These are phyloP conservation scores for Pseudohyphozyma bogoriensis DNA, from an alignment of 768 basidiomycete genomes.

Conservation along the genomic window DNA sequence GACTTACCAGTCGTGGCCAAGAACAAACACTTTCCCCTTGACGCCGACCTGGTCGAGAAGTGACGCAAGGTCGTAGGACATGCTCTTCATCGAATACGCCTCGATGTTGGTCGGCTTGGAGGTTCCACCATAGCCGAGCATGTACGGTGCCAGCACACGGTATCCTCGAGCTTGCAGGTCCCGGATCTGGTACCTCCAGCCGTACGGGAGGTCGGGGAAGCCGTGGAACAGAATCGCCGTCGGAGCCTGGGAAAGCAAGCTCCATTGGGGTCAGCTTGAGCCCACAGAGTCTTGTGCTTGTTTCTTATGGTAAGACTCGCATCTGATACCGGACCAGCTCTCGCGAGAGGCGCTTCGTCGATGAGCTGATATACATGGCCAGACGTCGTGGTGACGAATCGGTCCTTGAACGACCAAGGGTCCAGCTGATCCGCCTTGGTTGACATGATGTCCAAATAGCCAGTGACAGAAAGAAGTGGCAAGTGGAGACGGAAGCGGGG, in stretches of 20 bases:
- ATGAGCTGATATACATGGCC: conserved; percentile 17
- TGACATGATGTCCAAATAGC: background rate
- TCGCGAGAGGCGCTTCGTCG: conserved; percentile 16
- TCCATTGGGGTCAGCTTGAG: too few species aligned
- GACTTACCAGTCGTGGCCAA: conserved; percentile 26
- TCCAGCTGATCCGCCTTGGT: conserved; percentile 1
- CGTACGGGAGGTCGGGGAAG: conserved; percentile 25
- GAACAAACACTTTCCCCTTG: conserved; percentile 12
- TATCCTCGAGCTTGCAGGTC: conserved; percentile 10
- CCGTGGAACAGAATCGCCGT: conserved; percentile 21
- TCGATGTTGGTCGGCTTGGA: background rate
- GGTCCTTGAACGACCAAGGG: conserved; percentile 14
- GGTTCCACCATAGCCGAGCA: conserved; percentile 11
- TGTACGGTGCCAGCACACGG: background rate
- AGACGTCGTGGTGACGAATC: conserved; percentile 14
- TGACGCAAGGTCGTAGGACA: conserved; percentile 18
- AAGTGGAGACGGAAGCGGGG: too few species aligned
- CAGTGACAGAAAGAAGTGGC: too few species aligned
- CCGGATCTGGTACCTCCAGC: conserved; percentile 25
- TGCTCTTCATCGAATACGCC: conserved; percentile 11
- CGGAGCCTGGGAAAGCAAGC: too few species aligned
- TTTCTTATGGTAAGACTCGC: too few species aligned
- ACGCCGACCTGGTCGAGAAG: conserved; percentile 13
- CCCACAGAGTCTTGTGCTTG: too few species aligned
- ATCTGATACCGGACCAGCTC: background rate